Conservation (phyloP, 1,139 yeast species). For the Hyphopichia fennica region DNA sequence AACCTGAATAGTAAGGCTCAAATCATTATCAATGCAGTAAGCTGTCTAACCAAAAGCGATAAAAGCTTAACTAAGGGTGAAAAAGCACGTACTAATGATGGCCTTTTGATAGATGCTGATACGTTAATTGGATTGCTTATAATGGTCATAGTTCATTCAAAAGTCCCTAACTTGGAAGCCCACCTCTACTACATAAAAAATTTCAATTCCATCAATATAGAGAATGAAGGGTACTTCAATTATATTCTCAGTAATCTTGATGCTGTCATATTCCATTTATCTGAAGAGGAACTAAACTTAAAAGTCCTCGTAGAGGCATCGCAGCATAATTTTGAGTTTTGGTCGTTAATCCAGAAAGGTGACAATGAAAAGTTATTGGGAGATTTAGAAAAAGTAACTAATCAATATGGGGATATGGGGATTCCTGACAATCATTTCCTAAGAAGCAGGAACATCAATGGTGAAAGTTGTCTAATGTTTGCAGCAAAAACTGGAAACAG, state of each 20-base stretch:
- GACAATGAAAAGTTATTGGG: slow-evolving; percentile 19
- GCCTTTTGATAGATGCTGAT: slow-evolving; percentile 70
- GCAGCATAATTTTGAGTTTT: slow-evolving; percentile 48
- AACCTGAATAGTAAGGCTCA: slow-evolving; percentile 56
- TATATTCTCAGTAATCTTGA: slow-evolving; percentile 72
- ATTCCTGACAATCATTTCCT: slow-evolving; percentile 43
- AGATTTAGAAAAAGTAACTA: slow-evolving; percentile 20
- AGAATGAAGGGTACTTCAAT: slow-evolving; percentile 38
- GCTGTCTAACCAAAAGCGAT: slow-evolving; percentile 41
- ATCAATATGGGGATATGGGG: slow-evolving; percentile 17
- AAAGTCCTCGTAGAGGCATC: slow-evolving; percentile 45
- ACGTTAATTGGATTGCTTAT: slow-evolving; percentile 71
- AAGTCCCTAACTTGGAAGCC: slow-evolving; percentile 56
- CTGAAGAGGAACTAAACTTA: slow-evolving; percentile 33
- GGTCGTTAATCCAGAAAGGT: slow-evolving; percentile 50
- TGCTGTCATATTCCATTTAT: slow-evolving; percentile 71
- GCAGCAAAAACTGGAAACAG: slow-evolving; percentile 48
- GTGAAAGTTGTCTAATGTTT: slow-evolving; percentile 66
- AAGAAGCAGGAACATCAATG: slow-evolving; percentile 55
- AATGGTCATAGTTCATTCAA: slow-evolving; percentile 68
- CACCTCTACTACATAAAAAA: slow-evolving; percentile 66
- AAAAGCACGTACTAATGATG: slow-evolving; percentile 11
- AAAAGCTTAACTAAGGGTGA: slow-evolving; percentile 1
- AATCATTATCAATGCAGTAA: slow-evolving; percentile 55
- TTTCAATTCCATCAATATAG: slow-evolving; percentile 43